Base-by-base conservation (phyloP, 177 flowering plant genomes). In the Telopea speciosissima region DNA sequence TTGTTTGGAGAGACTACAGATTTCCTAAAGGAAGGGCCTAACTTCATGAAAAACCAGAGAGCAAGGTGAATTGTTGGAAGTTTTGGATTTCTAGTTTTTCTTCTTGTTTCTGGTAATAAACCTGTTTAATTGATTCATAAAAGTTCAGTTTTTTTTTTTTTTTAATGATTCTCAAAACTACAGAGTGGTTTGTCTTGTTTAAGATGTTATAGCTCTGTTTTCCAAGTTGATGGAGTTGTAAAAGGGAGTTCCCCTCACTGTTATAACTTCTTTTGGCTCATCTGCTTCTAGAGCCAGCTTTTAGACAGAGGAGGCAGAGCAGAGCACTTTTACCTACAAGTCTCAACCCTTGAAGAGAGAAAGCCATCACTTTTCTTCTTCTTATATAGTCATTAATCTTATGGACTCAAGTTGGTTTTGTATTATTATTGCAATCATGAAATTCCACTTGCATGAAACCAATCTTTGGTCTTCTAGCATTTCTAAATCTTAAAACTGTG, bases 1-100 rank as follows among this genome's bases (percentile, higher is more conserved):
- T 49, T 91, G 24, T 80, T 89, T 77, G 91, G 93, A 22, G 88
- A 89, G 69, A 91, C 97, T 8, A 75, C 86, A 19, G 89, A 89
- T 76, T 91, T 91, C 66, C 84, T 89, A 24, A 88, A 85, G 68
- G 88, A 83, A 62, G 94, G 92, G 4, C 90, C 92, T 19, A 76
- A 56, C 74, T 90, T 89, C 84, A 84, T 90, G 87, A 87, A 81
- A 64, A 84, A 82, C 72, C 86, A 85, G 68, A 85, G 87, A 84
- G 83, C 88, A 82, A 89, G 90, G 96, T 90, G 21, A 62, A 68
- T 61, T 25, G 24, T 70, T 66, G 9, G 8, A 36, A 23, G 61
- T 49, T 23, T 49, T 65, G 61, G 62, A 0, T 31, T 31, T 2
- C 33, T 31, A 31, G 33, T 31, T 31, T 31, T 31, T 31, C 33